Evolutionary conservation across 2,329 filamentous ascomycete genomes (phyloP).

Genomic region (Aspergillus fischeri): DNA sequence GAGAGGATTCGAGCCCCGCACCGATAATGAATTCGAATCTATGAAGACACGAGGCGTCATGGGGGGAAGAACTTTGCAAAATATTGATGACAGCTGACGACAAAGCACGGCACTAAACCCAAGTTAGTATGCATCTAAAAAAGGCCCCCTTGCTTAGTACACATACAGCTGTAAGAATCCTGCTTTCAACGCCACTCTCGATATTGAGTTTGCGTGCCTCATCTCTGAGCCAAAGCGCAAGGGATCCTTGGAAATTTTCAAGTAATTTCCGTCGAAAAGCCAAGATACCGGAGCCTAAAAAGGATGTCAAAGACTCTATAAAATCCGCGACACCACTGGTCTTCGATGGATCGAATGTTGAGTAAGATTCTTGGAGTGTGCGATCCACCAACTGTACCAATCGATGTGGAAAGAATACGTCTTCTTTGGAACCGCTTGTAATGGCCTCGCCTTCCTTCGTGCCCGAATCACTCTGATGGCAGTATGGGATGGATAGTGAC

Average conservation of each 20-base stretch:
- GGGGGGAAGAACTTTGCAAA: conserved; percentile 25
- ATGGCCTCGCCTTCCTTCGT: not conserved
- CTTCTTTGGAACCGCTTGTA: not conserved
- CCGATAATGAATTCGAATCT: conserved; percentile 49
- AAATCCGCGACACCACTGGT: conserved; percentile 43
- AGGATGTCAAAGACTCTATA: conserved; percentile 51
- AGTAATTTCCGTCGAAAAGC: conserved; percentile 55
- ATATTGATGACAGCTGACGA: conserved; percentile 28
- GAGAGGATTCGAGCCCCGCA: conserved; percentile 51
- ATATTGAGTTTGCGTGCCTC: conserved; percentile 23
- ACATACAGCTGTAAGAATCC: conserved; percentile 34
- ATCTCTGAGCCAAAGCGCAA: conserved; percentile 36
- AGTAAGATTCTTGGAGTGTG: conserved; percentile 55
- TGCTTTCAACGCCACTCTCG: conserved; percentile 26
- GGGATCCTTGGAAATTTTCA: conserved; percentile 51
- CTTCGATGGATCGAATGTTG: conserved; percentile 38
- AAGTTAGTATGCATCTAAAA: conserved; percentile 16
- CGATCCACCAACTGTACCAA: conserved; percentile 59
- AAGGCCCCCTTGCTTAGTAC: conserved; percentile 2
- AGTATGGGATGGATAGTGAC: conserved; percentile 33
- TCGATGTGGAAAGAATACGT: conserved; percentile 40
- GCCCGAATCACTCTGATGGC: conserved; percentile 6
- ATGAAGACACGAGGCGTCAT: conserved; percentile 42
- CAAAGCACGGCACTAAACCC: conserved; percentile 29
- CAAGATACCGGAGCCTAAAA: conserved; percentile 49